Evolutionary conservation across 2,329 filamentous ascomycete genomes (phyloP).

Genomic region (Pseudopyricularia javanii): DNA sequence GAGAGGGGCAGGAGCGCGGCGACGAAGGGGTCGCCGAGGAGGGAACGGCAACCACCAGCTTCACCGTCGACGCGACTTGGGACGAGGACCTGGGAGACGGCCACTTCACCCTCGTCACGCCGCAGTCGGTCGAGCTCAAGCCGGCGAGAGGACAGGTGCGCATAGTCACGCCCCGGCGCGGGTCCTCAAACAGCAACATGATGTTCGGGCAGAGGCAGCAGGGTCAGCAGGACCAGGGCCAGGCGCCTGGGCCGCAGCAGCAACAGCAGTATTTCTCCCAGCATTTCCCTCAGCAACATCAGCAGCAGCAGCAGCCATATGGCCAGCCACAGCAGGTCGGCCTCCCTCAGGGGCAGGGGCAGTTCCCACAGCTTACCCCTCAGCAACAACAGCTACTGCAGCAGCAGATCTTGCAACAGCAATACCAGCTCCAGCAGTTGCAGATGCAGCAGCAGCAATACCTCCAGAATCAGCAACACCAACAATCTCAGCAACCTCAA

Average conservation of each 20-base stretch:
- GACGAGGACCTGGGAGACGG: neutral
- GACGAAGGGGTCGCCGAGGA: neutral
- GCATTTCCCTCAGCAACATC: neutral
- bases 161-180: slow-evolving; percentile 1
- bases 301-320: slow-evolving; percentile 1
- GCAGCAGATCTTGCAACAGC: slow-evolving; percentile 9
- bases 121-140: slow-evolving; percentile 1
- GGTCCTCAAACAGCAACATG: neutral
- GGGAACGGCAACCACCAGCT: neutral
- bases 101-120: neutral
- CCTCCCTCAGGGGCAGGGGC: slow-evolving; percentile 3
- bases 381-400: slow-evolving; percentile 11
- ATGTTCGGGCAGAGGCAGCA: slow-evolving; percentile 1
- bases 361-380: neutral
- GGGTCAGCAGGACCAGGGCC: slow-evolving; percentile 1
- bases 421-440: slow-evolving; percentile 3
- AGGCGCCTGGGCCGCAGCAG: slow-evolving; percentile 5
- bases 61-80: neutral
- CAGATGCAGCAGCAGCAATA: neutral
- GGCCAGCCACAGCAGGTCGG: slow-evolving; percentile 4
- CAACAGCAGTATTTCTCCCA: slow-evolving; percentile 1
- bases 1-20: neutral
- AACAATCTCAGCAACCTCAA: slow-evolving; percentile 5
- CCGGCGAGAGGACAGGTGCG: slow-evolving; percentile 2
- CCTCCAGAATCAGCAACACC: slow-evolving; percentile 7